phyloP scores from a whole-genome alignment of 2,329 filamentous ascomycete species.

The Aschersonia sp. region DNA sequence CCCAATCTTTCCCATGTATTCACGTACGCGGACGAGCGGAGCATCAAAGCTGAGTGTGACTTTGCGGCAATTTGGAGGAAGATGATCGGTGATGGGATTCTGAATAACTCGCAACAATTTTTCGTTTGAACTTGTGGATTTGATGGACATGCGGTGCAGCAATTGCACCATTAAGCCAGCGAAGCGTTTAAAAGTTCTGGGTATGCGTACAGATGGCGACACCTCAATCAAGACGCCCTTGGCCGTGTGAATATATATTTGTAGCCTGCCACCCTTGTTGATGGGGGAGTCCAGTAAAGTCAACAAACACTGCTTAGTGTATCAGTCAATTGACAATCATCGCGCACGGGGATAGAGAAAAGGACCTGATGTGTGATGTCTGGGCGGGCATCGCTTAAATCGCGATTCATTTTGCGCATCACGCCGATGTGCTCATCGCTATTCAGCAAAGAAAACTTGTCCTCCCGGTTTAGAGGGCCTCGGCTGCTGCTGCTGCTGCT shows the following conservation, averaged over 20 bases:
- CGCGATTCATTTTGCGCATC: slow-evolving; percentile 98
- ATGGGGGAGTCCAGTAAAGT: slow-evolving; percentile 94
- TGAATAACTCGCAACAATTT: slow-evolving; percentile 96
- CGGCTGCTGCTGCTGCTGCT: slow-evolving; percentile 49
- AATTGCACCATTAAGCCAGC: slow-evolving; percentile 98
- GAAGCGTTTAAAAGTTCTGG: slow-evolving; percentile 96
- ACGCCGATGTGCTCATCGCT: slow-evolving; percentile 98
- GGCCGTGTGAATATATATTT: slow-evolving; percentile 97
- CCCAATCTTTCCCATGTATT: slow-evolving; percentile 70
- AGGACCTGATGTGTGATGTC: slow-evolving; percentile 95
- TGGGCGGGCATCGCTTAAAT: slow-evolving; percentile 93
- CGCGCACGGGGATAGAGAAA: slow-evolving; percentile 8
- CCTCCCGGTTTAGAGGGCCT: slow-evolving; percentile 57
- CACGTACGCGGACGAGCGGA: slow-evolving; percentile 69
- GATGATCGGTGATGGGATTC: slow-evolving; percentile 93
- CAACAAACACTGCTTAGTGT: slow-evolving; percentile 62
- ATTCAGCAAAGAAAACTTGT: slow-evolving; percentile 95
- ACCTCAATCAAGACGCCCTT: slow-evolving; percentile 97
- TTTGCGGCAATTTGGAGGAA: slow-evolving; percentile 94
- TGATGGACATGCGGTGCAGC: slow-evolving; percentile 86
- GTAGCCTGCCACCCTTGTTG: slow-evolving; percentile 94
- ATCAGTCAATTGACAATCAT: slow-evolving; percentile 20
- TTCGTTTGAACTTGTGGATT: slow-evolving; percentile 92
- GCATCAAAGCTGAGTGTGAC: slow-evolving; percentile 93
- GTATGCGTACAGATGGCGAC: slow-evolving; percentile 93